Conservation (phyloP, 2,329 filamentous ascomycete species). For the Arthroderma sp. region DNA sequence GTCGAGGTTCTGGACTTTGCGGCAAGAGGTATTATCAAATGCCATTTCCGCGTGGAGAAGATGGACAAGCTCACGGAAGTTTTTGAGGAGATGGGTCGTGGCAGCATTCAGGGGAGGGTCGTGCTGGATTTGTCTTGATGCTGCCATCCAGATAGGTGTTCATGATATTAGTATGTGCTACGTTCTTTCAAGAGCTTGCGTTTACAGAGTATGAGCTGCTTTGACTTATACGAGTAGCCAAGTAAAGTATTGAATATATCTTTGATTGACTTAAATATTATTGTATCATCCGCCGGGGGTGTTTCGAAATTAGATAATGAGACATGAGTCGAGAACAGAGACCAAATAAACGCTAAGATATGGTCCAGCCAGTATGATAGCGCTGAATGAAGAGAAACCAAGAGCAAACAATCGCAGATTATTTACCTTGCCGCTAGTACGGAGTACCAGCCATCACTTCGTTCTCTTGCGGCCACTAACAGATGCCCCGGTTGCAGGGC, state of each 20-base stretch:
- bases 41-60: slow-evolving; percentile 35
- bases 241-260: too few species aligned
- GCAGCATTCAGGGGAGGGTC: slow-evolving; percentile 36
- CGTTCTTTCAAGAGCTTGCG: too few species aligned
- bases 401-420: neutral
- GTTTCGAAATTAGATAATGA: neutral
- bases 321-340: neutral
- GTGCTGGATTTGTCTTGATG: slow-evolving; percentile 33
- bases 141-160: neutral
- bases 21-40: slow-evolving; percentile 37
- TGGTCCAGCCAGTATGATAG: neutral
- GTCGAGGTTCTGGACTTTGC: slow-evolving; percentile 40
- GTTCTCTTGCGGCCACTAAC: slow-evolving; percentile 23
- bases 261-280: neutral
- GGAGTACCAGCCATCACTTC: slow-evolving; percentile 19
- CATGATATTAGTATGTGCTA: neutral
- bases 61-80: slow-evolving; percentile 38
- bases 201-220: too few species aligned
- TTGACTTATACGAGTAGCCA: too few species aligned
- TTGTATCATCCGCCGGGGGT: neutral
- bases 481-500: slow-evolving; percentile 20
- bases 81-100: slow-evolving; percentile 36
- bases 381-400: neutral
- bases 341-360: neutral
- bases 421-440: neutral